Evolutionary conservation across 2,329 filamentous ascomycete species (phyloP), one percentile per base, ranked within the genome.

Genomic region (Colletotrichum limetticola): DNA sequence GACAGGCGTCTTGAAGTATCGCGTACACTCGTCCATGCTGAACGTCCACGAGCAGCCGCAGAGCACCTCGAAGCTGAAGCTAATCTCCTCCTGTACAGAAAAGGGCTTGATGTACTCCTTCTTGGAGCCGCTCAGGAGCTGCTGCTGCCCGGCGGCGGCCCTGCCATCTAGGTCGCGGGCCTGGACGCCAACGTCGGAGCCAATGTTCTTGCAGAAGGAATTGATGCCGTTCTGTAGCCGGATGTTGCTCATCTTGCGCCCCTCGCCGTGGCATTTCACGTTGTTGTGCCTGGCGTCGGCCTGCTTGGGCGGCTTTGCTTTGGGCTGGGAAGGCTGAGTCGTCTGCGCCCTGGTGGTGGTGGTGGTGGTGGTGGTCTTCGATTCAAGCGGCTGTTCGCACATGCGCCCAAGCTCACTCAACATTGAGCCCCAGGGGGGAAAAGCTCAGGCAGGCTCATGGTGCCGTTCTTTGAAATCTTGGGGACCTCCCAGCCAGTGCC

Each of bases 1-100:
- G 7, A 76, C 76, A 0, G 70, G 72, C n/a, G 78, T 68, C n/a
- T 66, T 61, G 9, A 80, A 66, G 65, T 80, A 79, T 7, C 74
- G 62, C 71, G 75, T 68, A 66, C 79, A 80, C 55, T 76, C 64
- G 52, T 74, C 60, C 5, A 71, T 66, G 61, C 75, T n/a, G 1
- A 59, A 76, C 2, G 12, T 68, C 74, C 73, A 79, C 1, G 68
- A 26, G 68, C 78, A 80, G 1, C 68, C 68, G n/a, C 73, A 52
- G 12, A 26, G 5, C 11, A 63, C 30, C 56, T 58, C 56, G 30
- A 58, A 35, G 28, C 56, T 58, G 56, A 24, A 58, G 56, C 56
- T 26, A 55, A 78, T 71, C 28, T 64, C 5, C 32, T 77, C 60
- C 19, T 67, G 71, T 19, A 11, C 19, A 1, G 8, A 6, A n/a